phyloP scores from a whole-genome alignment of 768 basidiomycete genomes.

The Trametes cinnabarina region DNA sequence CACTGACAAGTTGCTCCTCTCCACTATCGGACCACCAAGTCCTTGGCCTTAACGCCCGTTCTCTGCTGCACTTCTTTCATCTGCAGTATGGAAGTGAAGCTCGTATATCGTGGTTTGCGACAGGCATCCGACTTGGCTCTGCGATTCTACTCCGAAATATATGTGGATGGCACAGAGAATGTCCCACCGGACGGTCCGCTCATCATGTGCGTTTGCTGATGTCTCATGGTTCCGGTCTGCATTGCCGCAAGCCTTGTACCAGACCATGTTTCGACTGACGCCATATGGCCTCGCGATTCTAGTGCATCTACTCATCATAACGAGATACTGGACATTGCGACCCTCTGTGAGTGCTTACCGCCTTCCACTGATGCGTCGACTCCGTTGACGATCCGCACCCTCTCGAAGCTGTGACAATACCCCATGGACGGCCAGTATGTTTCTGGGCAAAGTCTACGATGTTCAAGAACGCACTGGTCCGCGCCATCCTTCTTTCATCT shows the following conservation, averaged over 20 bases:
- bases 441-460: constrained; percentile 93
- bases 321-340: constrained; percentile 87
- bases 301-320: constrained; percentile 63
- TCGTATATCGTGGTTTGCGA: constrained; percentile 59
- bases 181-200: constrained; percentile 87
- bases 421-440: constrained; percentile 76
- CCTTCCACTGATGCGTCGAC: not conserved
- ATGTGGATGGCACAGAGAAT: constrained; percentile 81
- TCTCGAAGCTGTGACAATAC: constrained; percentile 67
- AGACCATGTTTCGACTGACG: too few relatives aligned
- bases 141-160: constrained; percentile 85
- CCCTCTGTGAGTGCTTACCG: constrained; percentile 57
- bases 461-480: constrained; percentile 74
- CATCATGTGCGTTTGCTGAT: constrained; percentile 78
- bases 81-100: constrained; percentile 43
- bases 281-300: not conserved
- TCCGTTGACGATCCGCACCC: constrained; percentile 9
- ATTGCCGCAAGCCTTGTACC: too few relatives aligned
- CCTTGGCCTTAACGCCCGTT: too few relatives aligned
- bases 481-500: constrained; percentile 75
- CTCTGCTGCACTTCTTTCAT: not conserved
- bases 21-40: too few relatives aligned
- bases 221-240: too few relatives aligned
- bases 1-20: too few relatives aligned
- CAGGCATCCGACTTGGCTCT: constrained; percentile 62